Evolutionary conservation across 176 grass and related monocot species (phyloP).

Genomic region (Luzula sylvatica): DNA sequence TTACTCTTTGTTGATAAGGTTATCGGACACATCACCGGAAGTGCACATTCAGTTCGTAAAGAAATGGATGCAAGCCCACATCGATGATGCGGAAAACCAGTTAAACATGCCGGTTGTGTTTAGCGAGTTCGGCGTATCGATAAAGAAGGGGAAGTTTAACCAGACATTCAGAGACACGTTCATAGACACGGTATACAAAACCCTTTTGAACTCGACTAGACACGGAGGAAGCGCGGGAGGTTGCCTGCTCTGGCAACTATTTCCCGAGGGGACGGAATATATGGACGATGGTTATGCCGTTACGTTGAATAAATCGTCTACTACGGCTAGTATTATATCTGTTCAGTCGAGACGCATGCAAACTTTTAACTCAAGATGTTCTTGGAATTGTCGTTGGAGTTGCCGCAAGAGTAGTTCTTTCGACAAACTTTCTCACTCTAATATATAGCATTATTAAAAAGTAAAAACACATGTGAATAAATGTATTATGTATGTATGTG

Average conservation of each 20-base stretch:
- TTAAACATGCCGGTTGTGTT: slow-evolving; percentile 54
- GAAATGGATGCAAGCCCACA: slow-evolving; percentile 49
- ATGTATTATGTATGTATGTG: too few species aligned
- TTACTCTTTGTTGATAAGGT: slow-evolving; percentile 20
- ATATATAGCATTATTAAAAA: too few species aligned
- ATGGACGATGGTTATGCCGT: slow-evolving; percentile 74
- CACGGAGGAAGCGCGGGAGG: slow-evolving; percentile 40
- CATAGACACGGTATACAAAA: slow-evolving; percentile 39
- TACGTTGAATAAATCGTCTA: slow-evolving; percentile 21
- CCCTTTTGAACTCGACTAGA: slow-evolving; percentile 31
- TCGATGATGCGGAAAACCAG: slow-evolving; percentile 31
- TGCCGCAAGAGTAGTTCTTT: slow-evolving; percentile 30
- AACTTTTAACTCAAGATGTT: slow-evolving; percentile 41
- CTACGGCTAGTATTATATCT: slow-evolving; percentile 35
- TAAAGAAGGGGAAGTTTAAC: slow-evolving; percentile 26
- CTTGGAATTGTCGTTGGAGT: slow-evolving; percentile 52
- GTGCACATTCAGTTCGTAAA: slow-evolving; percentile 24
- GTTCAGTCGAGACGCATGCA: slow-evolving; percentile 41
- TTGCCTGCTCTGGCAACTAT: slow-evolving; percentile 57
- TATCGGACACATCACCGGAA: slow-evolving; percentile 22
- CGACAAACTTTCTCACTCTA: not conserved
- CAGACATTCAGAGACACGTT: slow-evolving; percentile 38
- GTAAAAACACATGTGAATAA: too few species aligned
- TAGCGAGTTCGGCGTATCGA: slow-evolving; percentile 52
- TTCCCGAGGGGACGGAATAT: slow-evolving; percentile 45